Evolutionary conservation across 75 land plant genomes (phyloP).

Genomic region (Cryptomeria japonica): DNA sequence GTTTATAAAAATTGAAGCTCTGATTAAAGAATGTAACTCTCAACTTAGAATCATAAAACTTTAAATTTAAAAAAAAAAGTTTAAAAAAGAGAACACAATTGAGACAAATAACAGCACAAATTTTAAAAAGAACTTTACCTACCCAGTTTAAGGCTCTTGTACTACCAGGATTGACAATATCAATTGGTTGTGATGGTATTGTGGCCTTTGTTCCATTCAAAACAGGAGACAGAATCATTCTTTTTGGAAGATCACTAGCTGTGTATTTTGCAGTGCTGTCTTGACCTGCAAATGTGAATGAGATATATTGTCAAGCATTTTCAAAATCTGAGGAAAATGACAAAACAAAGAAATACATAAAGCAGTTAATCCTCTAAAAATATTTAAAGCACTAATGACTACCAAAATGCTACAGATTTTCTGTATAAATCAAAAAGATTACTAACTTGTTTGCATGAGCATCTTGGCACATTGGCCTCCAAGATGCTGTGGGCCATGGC

Average conservation of each 20-base stretch:
- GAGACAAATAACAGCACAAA: neutral
- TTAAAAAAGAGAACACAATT: neutral
- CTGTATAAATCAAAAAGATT: neutral
- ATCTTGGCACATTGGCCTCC: too few species aligned
- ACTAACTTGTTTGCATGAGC: too few species aligned
- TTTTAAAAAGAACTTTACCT: conserved; percentile 4
- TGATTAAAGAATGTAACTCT: neutral
- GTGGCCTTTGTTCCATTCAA: conserved; percentile 21
- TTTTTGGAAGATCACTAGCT: conserved; percentile 58
- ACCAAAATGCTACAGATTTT: neutral
- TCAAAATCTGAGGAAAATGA: neutral
- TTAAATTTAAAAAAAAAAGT: neutral
- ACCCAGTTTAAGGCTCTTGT: conserved; percentile 25
- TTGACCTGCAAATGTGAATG: conserved; percentile 31
- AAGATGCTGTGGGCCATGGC: too few species aligned
- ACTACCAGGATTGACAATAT: neutral
- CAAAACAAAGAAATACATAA: neutral
- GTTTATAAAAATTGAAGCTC: neutral
- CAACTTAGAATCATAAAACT: neutral
- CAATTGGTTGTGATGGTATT: neutral
- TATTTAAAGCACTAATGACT: neutral
- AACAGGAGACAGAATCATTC: conserved; percentile 45
- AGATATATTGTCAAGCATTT: neutral
- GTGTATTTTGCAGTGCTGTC: conserved; percentile 52
- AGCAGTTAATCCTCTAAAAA: neutral